Base-by-base conservation (phyloP, 345 rosid genomes). In the Dovyalis caffra region DNA sequence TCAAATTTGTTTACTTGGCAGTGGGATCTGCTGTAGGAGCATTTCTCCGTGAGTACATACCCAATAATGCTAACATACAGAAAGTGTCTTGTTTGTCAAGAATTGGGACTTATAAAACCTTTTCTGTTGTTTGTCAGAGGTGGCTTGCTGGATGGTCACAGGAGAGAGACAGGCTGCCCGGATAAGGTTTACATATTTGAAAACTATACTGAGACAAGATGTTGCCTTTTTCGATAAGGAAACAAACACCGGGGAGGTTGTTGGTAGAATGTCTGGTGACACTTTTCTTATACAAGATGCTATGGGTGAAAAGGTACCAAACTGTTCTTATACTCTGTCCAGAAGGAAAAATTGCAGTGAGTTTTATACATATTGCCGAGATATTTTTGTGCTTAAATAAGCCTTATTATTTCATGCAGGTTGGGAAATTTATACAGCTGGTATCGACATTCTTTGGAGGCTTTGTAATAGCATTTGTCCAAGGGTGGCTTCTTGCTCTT, bases 401-500 rank as follows among this genome's bases (percentile, higher is more conserved):
- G 47, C 47, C 47, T 40, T 11, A 0, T 40, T 3, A 40, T 40
- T 35, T 38, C 25, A 4, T 15, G 69, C 83, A 93, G 97, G 97
- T 93, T 28, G 98, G 97, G 66, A 94, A 94, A 75, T 90, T 88
- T 66, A n/a, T 88, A 26, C 98, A 91, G 81, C 83, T 94, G 35
- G 5, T 84, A 56, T 69, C 91, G 11, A 90, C 91, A 16, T 94
- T 94, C 80, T 1, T 90, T 3, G 94, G 90, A 76, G 98, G 98
- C 9, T 91, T 91, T 53, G 18, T 81, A 29, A 75, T 94, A 29
- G 90, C 98, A 65, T 94, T 94, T 78, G 5, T 77, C 74, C 77
- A 78, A 78, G 98, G 97, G 63, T 94, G 96, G 98, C 90, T 89
- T 20, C 87, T 94, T 66, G 83, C 98, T 21, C 66, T 92, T 20